Conservation (phyloP, 1,284 basidiomycete genomes). For the Agroathelia rolfsii region DNA sequence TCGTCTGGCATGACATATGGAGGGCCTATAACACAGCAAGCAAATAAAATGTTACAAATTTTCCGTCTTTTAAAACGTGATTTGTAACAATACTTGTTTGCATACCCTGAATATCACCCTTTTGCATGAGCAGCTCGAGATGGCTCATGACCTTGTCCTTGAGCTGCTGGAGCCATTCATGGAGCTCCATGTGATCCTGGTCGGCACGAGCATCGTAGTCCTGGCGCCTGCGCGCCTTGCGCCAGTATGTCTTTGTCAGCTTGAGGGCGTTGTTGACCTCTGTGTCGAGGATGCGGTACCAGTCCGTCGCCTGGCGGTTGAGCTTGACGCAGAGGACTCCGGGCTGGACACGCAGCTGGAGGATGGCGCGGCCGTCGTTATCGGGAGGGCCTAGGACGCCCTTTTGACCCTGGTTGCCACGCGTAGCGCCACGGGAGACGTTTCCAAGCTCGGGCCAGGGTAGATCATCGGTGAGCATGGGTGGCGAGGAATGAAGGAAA, state of each 20-base stretch:
- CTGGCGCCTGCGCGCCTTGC: conserved; percentile 64
- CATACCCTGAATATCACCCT: conserved; percentile 72
- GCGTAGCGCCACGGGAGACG: conserved; percentile 70
- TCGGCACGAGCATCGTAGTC: conserved; percentile 74
- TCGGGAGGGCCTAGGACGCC: conserved; percentile 60
- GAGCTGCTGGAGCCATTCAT: conserved; percentile 74
- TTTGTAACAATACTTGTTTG: conserved; percentile 5
- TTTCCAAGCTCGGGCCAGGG: conserved; percentile 78
- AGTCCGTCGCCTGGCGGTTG: conserved; percentile 65
- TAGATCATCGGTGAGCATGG: conserved; percentile 60
- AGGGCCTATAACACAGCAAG: too few relatives aligned
- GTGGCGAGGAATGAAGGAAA: conserved; percentile 21
- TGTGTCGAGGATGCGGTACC: conserved; percentile 64
- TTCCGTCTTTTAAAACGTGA: background rate
- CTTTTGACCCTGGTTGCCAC: conserved; percentile 76
- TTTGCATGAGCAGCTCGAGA: conserved; percentile 73
- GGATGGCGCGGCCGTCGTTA: conserved; percentile 54
- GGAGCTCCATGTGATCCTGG: conserved; percentile 77
- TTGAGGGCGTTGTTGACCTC: conserved; percentile 72
- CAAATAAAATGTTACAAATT: background rate
- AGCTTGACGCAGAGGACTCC: conserved; percentile 65
- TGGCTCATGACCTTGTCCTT: conserved; percentile 81
- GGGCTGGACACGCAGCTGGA: conserved; percentile 70
- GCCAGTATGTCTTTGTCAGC: conserved; percentile 74
- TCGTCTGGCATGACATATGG: conserved; percentile 72